Evolutionary conservation across 441 rosid species (phyloP).

Genomic region (Biscutella laevigata): DNA sequence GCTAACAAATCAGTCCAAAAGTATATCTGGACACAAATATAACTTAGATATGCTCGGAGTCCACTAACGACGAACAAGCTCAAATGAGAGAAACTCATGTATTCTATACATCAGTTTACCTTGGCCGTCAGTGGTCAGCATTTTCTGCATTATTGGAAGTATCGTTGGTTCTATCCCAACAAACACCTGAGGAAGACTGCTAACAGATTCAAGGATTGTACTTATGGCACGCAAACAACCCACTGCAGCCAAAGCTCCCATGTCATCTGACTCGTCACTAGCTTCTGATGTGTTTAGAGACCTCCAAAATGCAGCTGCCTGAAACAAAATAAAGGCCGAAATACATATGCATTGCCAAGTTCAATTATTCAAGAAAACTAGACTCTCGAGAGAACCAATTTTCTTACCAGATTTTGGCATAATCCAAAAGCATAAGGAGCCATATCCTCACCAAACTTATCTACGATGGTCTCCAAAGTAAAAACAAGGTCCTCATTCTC

Average conservation of each 20-base stretch:
- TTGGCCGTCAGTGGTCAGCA: constrained; percentile 97
- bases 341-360: not conserved
- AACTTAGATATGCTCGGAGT: constrained; percentile 8
- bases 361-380: constrained; percentile 6
- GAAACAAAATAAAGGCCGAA: constrained; percentile 10
- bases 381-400: constrained; percentile 3
- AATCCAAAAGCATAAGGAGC: constrained; percentile 94
- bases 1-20: not conserved
- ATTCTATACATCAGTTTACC: constrained; percentile 34
- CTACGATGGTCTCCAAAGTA: constrained; percentile 90
- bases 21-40: not conserved
- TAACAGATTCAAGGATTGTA: constrained; percentile 95
- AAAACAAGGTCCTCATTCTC: constrained; percentile 98
- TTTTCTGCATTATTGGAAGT: constrained; percentile 94
- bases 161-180: constrained; percentile 86
- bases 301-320: constrained; percentile 99
- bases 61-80: not conserved
- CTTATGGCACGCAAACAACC: constrained; percentile 99
- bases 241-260: constrained; percentile 98
- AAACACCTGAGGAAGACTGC: constrained; percentile 92
- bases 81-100: not conserved
- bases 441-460: constrained; percentile 99
- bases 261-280: constrained; percentile 78
- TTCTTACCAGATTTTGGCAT: constrained; percentile 91
- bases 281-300: constrained; percentile 88